A percentile compares a stretch with the other conserved stretches of the same genome.
These are phyloP conservation scores for Pichia sp. DNA, from an alignment of 1,139 yeast genomes.

Conservation along the genomic window DNA sequence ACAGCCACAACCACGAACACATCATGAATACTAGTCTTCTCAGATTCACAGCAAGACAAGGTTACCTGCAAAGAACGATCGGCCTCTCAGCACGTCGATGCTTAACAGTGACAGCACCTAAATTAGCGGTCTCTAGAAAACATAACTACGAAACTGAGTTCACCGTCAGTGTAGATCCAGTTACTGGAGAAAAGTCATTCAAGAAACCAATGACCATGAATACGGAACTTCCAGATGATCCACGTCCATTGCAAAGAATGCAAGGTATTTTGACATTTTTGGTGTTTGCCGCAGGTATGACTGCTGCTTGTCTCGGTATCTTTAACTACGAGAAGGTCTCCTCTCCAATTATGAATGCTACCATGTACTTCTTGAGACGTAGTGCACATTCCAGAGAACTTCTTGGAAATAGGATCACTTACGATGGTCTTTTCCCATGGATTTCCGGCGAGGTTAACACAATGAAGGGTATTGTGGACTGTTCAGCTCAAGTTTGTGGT, in stretches of 20 bases:
- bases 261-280: slow-evolving; percentile 35
- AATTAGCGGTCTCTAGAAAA: slow-evolving; percentile 1
- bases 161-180: slow-evolving; percentile 17
- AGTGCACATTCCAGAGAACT: slow-evolving; percentile 56
- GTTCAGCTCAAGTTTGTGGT: slow-evolving; percentile 66
- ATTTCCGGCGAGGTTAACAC: slow-evolving; percentile 79
- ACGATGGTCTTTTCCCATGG: slow-evolving; percentile 77
- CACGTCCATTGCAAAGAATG: slow-evolving; percentile 41
- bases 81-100: no score
- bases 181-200: slow-evolving; percentile 17
- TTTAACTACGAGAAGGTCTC: slow-evolving; percentile 89
- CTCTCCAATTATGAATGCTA: slow-evolving; percentile 83
- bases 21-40: no score
- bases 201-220: slow-evolving; percentile 50
- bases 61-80: no score
- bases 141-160: slow-evolving; percentile 15
- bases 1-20: no score
- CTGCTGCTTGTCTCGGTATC: slow-evolving; percentile 58
- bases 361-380: slow-evolving; percentile 77
- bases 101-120: not conserved
- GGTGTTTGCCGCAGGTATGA: slow-evolving; percentile 58
- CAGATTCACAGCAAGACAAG: no score
- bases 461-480: slow-evolving; percentile 72
- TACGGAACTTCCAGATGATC: slow-evolving; percentile 63
- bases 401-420: slow-evolving; percentile 72